Conservation (phyloP, 352 stramenopile species). For the Pythium utonaiense region DNA sequence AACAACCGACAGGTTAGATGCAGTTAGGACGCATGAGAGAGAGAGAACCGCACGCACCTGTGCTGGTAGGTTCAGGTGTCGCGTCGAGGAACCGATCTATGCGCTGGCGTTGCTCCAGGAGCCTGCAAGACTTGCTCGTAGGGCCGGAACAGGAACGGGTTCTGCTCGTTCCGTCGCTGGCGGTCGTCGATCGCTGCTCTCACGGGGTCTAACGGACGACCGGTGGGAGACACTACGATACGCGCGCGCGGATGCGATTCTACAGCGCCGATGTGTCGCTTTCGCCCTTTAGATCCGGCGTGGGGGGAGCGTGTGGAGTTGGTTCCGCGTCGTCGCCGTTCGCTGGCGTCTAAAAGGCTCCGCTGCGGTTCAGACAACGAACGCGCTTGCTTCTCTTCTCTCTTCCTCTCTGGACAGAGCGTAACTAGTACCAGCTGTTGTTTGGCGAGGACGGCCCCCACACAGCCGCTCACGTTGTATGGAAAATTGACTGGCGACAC, state of each 20-base stretch:
- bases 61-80: neutral
- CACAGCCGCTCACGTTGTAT: constrained; percentile 10
- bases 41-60: neutral
- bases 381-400: constrained; percentile 18
- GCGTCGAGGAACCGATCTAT: neutral
- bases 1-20: too few species aligned
- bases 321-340: neutral
- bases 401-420: constrained; percentile 22
- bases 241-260: neutral
- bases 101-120: neutral
- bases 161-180: neutral
- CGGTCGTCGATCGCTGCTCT: constrained; percentile 1
- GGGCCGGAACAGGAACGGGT: too few species aligned
- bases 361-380: neutral
- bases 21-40: too few species aligned
- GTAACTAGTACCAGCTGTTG: constrained; percentile 17
- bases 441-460: constrained; percentile 22
- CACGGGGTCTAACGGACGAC: constrained; percentile 3
- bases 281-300: constrained; percentile 16
- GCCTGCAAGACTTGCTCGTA: neutral
- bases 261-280: neutral
- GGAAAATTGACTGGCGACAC: constrained; percentile 14
- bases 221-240: neutral
- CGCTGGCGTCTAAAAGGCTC: constrained; percentile 5
- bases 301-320: neutral